Evolutionary conservation across 495 filamentous ascomycete species (phyloP), one percentile per base, ranked within the genome.

Genomic region (Lineolata rhizophorae): DNA sequence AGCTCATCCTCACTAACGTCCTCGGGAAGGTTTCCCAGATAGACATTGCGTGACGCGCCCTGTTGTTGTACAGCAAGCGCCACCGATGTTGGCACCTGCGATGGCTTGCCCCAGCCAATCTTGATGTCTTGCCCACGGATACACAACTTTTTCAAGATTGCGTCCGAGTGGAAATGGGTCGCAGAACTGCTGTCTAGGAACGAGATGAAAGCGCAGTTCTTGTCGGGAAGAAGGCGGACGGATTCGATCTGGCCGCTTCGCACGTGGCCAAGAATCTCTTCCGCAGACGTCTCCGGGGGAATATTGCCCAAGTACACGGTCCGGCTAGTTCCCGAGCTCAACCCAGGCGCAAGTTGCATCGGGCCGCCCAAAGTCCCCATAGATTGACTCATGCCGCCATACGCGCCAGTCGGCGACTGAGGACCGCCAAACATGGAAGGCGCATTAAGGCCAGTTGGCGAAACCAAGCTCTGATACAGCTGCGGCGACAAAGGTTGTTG

Each of bases 171-270:
- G 57, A 97, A 97, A 52, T 97, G 87, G 15, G 83, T 93, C 29
- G 87, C 87, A 18, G 90, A 92, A 57, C 80, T 85, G 39, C 82
- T 79, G 46, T 97, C 87, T 40, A 95, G 61, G 56, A 97, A 97
- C 9, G 87, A 97, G 47, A 97, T 97, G 60, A 97, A 97, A 37
- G 87, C 87, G 54, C 87, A 97, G 61, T 95, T 97, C 77, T 95
- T 97, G 57, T 97, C 87, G 12, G 84, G 80, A 21, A 97, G 66
- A 40, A 95, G 63, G 39, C 87, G 72, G 22, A 95, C 87, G 16
- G 90, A 95, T 59, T 97, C 87, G 52, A 97, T 97, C 45, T 94
- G 90, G 20, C 87, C 87, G 53, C 90, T 95, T 30, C 87, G 72
- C 31, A 97, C 87, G 48, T 97, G 87, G 39, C 85, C 79, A 30